Conservation (phyloP, 2,329 filamentous ascomycete species). For the Monosporascus sp. region DNA sequence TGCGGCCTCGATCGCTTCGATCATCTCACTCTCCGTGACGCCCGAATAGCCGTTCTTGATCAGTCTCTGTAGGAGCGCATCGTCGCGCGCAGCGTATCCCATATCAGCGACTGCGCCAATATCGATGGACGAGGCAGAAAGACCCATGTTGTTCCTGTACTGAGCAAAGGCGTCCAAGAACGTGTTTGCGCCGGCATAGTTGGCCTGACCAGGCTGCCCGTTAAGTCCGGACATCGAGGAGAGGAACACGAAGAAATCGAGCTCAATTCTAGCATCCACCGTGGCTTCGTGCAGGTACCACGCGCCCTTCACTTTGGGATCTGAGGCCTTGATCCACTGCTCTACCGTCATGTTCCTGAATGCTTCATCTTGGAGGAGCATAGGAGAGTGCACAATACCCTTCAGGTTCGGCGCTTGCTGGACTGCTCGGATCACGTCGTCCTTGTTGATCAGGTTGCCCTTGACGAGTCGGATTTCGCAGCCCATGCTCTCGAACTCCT, state of each 20-base stretch:
- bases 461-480: conserved; percentile 13
- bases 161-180: conserved; percentile 27
- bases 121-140: conserved; percentile 27
- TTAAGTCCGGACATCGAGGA: conserved; percentile 18
- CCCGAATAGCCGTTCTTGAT: no score
- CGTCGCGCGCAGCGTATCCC: conserved; percentile 2
- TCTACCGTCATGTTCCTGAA: conserved; percentile 13
- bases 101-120: conserved; percentile 24
- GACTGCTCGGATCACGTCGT: conserved; percentile 9
- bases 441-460: conserved; percentile 21
- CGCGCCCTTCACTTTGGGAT: conserved; percentile 25
- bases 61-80: no score
- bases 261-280: conserved; percentile 2
- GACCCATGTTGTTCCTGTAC: conserved; percentile 20
- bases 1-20: no score
- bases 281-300: conserved; percentile 22
- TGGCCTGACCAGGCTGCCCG: conserved; percentile 20
- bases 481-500: conserved; percentile 7
- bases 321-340: conserved; percentile 15
- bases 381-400: conserved; percentile 29
- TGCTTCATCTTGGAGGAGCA: conserved; percentile 16
- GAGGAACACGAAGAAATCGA: conserved; percentile 21
- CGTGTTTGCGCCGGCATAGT: conserved; percentile 30
- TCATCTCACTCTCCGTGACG: no score
- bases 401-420: conserved; percentile 7